phyloP scores from a whole-genome alignment of 139 green algal species.

The Medakamo hakoo region DNA sequence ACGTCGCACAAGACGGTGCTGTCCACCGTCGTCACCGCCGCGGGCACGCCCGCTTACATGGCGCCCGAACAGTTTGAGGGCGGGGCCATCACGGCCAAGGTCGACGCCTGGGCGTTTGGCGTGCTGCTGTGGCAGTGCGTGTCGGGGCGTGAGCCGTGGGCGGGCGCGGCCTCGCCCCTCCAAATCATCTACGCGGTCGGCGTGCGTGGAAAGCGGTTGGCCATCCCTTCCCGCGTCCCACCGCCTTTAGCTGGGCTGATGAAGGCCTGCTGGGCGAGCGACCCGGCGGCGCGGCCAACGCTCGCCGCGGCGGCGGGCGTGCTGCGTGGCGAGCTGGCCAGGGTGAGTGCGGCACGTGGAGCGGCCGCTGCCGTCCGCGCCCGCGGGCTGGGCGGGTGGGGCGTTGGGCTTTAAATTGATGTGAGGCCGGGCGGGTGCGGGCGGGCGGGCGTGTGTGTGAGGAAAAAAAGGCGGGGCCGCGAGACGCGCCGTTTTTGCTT shows the following conservation, averaged over 20 bases:
- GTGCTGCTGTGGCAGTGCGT: constrained; percentile 61
- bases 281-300: neutral
- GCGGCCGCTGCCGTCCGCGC: too few relatives aligned
- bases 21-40: constrained; percentile 33
- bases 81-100: constrained; percentile 13
- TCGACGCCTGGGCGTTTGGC: constrained; percentile 33
- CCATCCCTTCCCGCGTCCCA: neutral
- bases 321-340: neutral
- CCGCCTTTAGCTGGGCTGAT: neutral
- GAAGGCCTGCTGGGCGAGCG: neutral
- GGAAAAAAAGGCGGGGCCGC: too few relatives aligned
- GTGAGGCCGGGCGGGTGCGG: too few relatives aligned
- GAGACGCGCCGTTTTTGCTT: too few relatives aligned
- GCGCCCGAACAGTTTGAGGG: constrained; percentile 40
- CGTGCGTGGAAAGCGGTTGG: neutral
- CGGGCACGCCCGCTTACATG: constrained; percentile 60
- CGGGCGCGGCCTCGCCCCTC: constrained; percentile 43
- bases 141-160: constrained; percentile 49
- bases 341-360: too few relatives aligned
- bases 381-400: too few relatives aligned
- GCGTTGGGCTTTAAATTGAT: too few relatives aligned
- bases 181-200: constrained; percentile 17
- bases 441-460: too few relatives aligned
- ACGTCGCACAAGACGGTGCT: constrained; percentile 43
- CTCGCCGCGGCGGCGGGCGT: too few relatives aligned